Percentiles rank a stretch among this genome's conserved stretches.
These are phyloP conservation scores for Apiospora sp. DNA, from an alignment of 2,329 filamentous ascomycete genomes.

Conservation along the genomic window DNA sequence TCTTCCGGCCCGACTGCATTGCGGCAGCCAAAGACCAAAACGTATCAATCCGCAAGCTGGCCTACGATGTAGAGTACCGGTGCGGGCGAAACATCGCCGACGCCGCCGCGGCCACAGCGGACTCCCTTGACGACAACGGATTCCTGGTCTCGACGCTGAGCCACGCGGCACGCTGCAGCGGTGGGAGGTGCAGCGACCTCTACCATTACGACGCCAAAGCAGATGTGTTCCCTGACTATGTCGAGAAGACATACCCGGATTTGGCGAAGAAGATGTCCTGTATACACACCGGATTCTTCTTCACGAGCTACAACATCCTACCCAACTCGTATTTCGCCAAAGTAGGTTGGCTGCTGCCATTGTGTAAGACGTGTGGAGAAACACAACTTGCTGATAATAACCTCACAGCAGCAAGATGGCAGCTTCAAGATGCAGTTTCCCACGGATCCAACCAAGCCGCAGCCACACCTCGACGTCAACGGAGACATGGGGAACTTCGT, in stretches of 20 bases:
- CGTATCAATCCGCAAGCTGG: conserved; percentile 51
- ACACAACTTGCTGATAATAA: neutral
- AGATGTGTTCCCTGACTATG: conserved; percentile 55
- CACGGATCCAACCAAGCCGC: conserved; percentile 45
- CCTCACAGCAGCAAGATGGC: conserved; percentile 46
- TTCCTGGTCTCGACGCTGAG: conserved; percentile 61
- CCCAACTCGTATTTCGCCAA: conserved; percentile 55
- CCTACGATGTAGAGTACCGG: conserved; percentile 56
- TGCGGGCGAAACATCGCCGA: conserved; percentile 64
- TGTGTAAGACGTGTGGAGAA: neutral
- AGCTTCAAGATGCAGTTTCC: conserved; percentile 57
- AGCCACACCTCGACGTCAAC: conserved; percentile 57
- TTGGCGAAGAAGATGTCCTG: conserved; percentile 59
- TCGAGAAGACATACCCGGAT: conserved; percentile 49
- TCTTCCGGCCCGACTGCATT: conserved; percentile 44
- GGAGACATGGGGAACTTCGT: conserved; percentile 56
- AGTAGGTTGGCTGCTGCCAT: conserved; percentile 40
- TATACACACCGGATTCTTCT: conserved; percentile 59
- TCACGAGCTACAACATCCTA: conserved; percentile 55
- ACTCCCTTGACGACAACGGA: conserved; percentile 47
- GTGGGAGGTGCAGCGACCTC: conserved; percentile 54
- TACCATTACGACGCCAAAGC: conserved; percentile 64
- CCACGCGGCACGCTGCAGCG: conserved; percentile 54
- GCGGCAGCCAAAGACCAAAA: conserved; percentile 47
- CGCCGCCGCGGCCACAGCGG: conserved; percentile 52